Percentiles rank a stretch among this genome's conserved stretches.
These are phyloP conservation scores for Chalaropsis thielavioides DNA, from an alignment of 2,329 filamentous ascomycete species.

Conservation along the genomic window DNA sequence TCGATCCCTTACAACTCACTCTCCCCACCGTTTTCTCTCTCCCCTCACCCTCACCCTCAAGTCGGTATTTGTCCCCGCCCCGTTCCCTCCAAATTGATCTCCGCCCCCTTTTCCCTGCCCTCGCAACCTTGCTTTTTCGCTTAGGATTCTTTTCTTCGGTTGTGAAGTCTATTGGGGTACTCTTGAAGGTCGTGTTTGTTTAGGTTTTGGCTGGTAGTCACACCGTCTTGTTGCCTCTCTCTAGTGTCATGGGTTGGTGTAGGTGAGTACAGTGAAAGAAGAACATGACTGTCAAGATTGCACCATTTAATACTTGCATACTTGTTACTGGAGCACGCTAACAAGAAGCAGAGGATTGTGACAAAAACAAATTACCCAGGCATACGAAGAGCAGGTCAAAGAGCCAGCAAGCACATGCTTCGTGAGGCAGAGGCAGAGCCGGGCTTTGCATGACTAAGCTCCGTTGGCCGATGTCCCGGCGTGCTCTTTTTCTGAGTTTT, in stretches of 20 bases:
- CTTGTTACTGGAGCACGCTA: not conserved
- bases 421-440: not conserved
- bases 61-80: not conserved
- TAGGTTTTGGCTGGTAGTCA: not conserved
- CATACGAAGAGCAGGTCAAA: not conserved
- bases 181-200: not conserved
- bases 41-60: not conserved
- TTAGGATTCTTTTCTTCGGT: not conserved
- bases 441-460: not conserved
- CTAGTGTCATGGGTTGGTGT: not conserved
- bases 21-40: not conserved
- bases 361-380: not conserved
- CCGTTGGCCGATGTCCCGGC: not conserved
- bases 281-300: not conserved
- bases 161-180: not conserved
- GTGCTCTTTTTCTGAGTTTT: not conserved
- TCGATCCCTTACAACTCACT: not conserved
- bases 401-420: no score
- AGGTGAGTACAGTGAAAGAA: not conserved
- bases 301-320: not conserved
- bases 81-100: not conserved
- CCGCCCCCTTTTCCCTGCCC: not conserved
- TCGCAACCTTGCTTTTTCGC: not conserved
- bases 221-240: slow-evolving; percentile 2
- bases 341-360: not conserved